These are phyloP conservation scores for Agrocybe praecox DNA, from an alignment of 768 basidiomycete genomes.

Conservation along the genomic window DNA sequence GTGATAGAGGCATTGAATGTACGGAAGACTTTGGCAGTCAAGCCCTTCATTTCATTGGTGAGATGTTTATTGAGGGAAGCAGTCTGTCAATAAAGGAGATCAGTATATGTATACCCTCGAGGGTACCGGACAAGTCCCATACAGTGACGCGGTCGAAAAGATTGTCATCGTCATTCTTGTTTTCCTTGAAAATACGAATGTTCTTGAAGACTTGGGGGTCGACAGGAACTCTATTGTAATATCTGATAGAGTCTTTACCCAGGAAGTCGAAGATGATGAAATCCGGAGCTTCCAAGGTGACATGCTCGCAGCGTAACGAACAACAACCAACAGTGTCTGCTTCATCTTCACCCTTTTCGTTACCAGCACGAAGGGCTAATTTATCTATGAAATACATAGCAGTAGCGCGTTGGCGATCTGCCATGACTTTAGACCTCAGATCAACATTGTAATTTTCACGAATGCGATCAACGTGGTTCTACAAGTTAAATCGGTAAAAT, in stretches of 20 bases:
- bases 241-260: slow-evolving; percentile 98
- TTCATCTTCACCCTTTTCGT: slow-evolving; percentile 99
- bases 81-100: slow-evolving; percentile 52
- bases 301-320: slow-evolving; percentile 94
- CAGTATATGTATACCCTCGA: slow-evolving; percentile 15
- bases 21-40: slow-evolving; percentile 99
- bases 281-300: slow-evolving; percentile 88
- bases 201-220: slow-evolving; percentile 97
- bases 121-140: slow-evolving; percentile 31
- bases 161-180: slow-evolving; percentile 84
- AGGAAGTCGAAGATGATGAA: slow-evolving; percentile 95
- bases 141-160: slow-evolving; percentile 96
- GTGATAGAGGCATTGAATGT: slow-evolving; percentile 98
- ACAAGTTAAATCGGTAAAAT: slow-evolving; percentile 3
- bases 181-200: slow-evolving; percentile 94
- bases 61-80: slow-evolving; percentile 89
- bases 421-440: slow-evolving; percentile 90
- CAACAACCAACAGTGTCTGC: slow-evolving; percentile 99
- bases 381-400: slow-evolving; percentile 99
- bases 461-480: slow-evolving; percentile 92
- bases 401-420: slow-evolving; percentile 95
- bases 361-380: slow-evolving; percentile 96
- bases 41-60: slow-evolving; percentile 91
- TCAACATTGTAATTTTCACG: slow-evolving; percentile 86
- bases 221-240: slow-evolving; percentile 90